Conservation (phyloP, 2,329 filamentous ascomycete genomes). For the Fusarium nanum region DNA sequence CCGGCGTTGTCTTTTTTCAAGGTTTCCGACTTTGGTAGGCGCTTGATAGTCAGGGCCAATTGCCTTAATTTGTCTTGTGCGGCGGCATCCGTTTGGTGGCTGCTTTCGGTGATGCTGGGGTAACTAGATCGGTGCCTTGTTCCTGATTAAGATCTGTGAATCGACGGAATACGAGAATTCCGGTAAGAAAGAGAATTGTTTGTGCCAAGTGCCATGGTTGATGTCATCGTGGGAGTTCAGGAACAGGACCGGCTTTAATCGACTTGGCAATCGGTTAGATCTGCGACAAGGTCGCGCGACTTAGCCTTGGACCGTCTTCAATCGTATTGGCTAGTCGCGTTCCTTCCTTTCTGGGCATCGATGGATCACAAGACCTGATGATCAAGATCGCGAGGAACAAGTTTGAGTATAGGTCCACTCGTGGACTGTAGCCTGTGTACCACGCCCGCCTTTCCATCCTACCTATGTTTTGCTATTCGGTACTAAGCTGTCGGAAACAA, state of each 20-base stretch:
- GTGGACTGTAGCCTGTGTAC: no score
- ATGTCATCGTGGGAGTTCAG: neutral
- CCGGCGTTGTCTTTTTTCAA: neutral
- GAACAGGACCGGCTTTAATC: neutral
- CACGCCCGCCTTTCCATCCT: neutral
- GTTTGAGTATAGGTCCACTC: neutral
- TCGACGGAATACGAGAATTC: neutral
- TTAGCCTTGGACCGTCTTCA: no score
- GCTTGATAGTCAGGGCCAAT: slow-evolving; percentile 26
- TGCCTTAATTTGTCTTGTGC: neutral
- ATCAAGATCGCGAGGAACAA: neutral
- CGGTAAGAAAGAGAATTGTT: neutral
- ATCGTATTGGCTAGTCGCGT: neutral
- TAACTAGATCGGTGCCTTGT: neutral
- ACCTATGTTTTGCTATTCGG: neutral
- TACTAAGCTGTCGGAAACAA: neutral
- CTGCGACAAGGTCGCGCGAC: neutral
- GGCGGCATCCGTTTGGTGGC: slow-evolving; percentile 2
- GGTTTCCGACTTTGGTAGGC: neutral
- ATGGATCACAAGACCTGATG: neutral
- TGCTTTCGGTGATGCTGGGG: slow-evolving; percentile 15
- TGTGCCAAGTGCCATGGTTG: neutral
- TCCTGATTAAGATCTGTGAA: neutral
- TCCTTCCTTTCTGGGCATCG: neutral
- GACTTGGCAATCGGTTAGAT: neutral